A percentile compares a stretch with the other conserved stretches of the same genome.
These are phyloP conservation scores for Parastagonospora nodorum DNA, from an alignment of 2,329 filamentous ascomycete species.

Conservation along the genomic window DNA sequence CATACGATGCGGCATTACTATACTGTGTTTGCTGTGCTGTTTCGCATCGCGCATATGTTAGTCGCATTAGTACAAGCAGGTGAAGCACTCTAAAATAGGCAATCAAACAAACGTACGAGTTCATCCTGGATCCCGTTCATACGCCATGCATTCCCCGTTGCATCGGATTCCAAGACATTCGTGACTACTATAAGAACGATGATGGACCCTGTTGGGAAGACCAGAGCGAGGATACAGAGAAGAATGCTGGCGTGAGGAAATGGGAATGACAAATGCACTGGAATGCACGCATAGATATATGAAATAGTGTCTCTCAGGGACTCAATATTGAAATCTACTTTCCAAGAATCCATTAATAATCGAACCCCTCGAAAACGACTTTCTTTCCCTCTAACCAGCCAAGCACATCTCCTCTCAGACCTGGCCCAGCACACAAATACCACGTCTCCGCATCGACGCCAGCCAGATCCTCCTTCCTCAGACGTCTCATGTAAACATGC, in stretches of 20 bases:
- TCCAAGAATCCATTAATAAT: constrained; percentile 22
- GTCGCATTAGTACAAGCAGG: constrained; percentile 10
- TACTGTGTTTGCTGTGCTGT: not conserved
- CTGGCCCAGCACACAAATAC: constrained; percentile 64
- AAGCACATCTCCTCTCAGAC: constrained; percentile 55
- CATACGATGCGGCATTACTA: too few relatives aligned
- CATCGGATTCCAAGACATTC: not conserved
- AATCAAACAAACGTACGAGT: constrained; percentile 18
- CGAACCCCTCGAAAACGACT: constrained; percentile 58
- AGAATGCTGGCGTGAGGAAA: too few relatives aligned
- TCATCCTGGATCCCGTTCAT: constrained; percentile 26
- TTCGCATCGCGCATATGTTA: constrained; percentile 14
- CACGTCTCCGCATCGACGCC: constrained; percentile 51
- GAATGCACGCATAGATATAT: too few relatives aligned
- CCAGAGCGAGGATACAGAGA: too few relatives aligned
- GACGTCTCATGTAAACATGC: constrained; percentile 51
- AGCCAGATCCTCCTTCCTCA: constrained; percentile 53
- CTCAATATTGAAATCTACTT: not conserved
- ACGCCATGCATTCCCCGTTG: constrained; percentile 20
- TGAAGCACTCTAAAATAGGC: constrained; percentile 10
- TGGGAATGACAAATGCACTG: too few relatives aligned
- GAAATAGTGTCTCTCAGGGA: too few relatives aligned
- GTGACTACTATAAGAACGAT: too few relatives aligned
- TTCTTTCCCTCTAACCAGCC: constrained; percentile 55
- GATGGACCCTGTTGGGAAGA: too few relatives aligned